Evolutionary conservation across 208 protist genomes (phyloP), one percentile per base, ranked within the genome.

Genomic region (Acanthamoeba lenticulata): DNA sequence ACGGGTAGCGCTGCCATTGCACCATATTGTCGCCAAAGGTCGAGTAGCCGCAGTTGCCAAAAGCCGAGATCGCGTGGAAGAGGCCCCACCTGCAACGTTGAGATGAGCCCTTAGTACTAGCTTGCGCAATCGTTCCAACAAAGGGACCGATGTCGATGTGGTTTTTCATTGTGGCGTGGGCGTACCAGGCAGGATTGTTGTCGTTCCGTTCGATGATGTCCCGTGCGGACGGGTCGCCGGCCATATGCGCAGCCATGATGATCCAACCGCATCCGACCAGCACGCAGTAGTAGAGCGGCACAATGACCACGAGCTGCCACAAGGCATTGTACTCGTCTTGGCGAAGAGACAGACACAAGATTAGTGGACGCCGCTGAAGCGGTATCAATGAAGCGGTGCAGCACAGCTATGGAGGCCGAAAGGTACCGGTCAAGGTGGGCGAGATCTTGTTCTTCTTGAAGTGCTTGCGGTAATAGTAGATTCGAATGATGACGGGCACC

Each of bases 321-420:
- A 91, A 55, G 1, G 85, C 85, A 29, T 52, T 38, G 85, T 91
- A 91, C 60, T 91, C 85, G 15, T 91, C 85, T 91, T n/a, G 13
- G 34, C 32, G 65, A 3, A 74, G 38, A 2, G 24, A 49, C 32
- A 72, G 11, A 3, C 2, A 72, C n/a, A 72, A 9, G 62, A 9
- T 57, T 57, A 57, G 49, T 24, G 49, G 49, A 57, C n/a, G n/a
- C n/a, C n/a, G n/a, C n/a, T n/a, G n/a, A n/a, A n/a, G n/a, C n/a
- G n/a, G n/a, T n/a, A n/a, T n/a, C n/a, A n/a, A n/a, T n/a, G n/a
- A n/a, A n/a, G n/a, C n/a, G n/a, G n/a, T n/a, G n/a, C n/a, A n/a
- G n/a, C n/a, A n/a, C n/a, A n/a, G n/a, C n/a, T n/a, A n/a, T n/a
- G n/a, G n/a, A n/a, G n/a, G n/a, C n/a, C n/a, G n/a, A n/a, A n/a